A percentile compares a stretch with the other conserved stretches of the same genome.
These are phyloP conservation scores for Blastomyces gilchristii DNA, from an alignment of 2,329 filamentous ascomycete genomes.

Conservation along the genomic window DNA sequence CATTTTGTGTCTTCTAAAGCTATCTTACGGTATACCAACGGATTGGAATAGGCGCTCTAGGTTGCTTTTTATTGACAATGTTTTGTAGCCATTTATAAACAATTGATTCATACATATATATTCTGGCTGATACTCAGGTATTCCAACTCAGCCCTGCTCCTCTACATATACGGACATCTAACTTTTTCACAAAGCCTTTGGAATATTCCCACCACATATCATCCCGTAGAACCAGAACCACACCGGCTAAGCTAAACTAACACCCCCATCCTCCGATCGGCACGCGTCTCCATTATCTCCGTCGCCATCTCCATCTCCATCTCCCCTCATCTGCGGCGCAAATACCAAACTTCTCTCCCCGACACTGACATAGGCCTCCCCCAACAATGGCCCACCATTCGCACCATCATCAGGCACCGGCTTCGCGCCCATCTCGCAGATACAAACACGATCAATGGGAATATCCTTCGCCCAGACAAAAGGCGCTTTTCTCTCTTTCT, in stretches of 20 bases:
- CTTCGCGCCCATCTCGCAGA: slow-evolving; percentile 83
- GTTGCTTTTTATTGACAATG: neutral
- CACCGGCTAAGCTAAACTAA: neutral
- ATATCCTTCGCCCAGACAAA: slow-evolving; percentile 62
- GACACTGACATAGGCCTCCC: slow-evolving; percentile 45
- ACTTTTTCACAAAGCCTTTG: no score
- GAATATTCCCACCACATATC: neutral
- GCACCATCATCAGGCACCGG: slow-evolving; percentile 39
- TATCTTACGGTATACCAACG: neutral
- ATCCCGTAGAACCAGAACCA: neutral
- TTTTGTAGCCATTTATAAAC: neutral
- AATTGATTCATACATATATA: neutral
- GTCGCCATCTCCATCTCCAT: neutral
- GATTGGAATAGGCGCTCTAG: neutral
- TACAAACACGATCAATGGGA: slow-evolving; percentile 57
- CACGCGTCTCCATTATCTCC: neutral
- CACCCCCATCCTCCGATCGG: neutral
- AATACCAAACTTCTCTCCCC: slow-evolving; percentile 27
- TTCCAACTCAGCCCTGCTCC: neutral
- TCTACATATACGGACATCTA: neutral
- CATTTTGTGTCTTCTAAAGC: neutral
- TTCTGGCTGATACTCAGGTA: neutral
- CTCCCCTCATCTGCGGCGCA: neutral
- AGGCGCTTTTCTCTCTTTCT: slow-evolving; percentile 31
- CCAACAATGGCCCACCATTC: slow-evolving; percentile 37